Evolutionary conservation across 768 basidiomycete species (phyloP).

Genomic region (Galerina marginata): DNA sequence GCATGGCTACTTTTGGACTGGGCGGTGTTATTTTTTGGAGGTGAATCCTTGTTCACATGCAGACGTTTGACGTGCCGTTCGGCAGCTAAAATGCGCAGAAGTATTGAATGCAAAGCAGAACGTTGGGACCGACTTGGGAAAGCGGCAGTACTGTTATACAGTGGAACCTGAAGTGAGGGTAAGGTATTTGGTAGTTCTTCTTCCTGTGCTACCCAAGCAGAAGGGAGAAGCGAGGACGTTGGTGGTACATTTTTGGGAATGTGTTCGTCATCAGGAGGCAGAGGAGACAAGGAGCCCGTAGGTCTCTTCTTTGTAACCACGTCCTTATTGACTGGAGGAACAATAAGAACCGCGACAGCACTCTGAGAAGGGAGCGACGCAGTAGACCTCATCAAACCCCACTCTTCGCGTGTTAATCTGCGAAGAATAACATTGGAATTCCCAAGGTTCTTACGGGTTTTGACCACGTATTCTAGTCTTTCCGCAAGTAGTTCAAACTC

Average conservation of each 20-base stretch:
- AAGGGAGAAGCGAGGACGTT: constrained; percentile 35
- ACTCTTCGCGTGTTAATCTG: constrained; percentile 69
- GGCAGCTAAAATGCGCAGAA: constrained; percentile 51
- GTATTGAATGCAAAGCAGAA: constrained; percentile 54
- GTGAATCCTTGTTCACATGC: constrained; percentile 2
- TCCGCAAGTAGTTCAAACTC: constrained; percentile 69
- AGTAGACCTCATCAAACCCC: constrained; percentile 50
- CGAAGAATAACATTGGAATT: constrained; percentile 50
- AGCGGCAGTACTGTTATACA: constrained; percentile 69
- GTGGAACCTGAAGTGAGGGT: constrained; percentile 49
- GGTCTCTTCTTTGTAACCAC: constrained; percentile 51
- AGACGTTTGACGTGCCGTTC: constrained; percentile 43
- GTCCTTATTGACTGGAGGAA: constrained; percentile 68
- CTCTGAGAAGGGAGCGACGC: constrained; percentile 53
- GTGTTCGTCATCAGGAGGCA: constrained; percentile 33
- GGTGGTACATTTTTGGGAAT: constrained; percentile 28
- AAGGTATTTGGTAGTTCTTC: constrained; percentile 24
- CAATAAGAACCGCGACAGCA: constrained; percentile 71
- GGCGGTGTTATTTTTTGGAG: neutral
- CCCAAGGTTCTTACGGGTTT: constrained; percentile 20
- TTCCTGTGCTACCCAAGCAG: neutral
- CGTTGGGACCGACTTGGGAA: constrained; percentile 71
- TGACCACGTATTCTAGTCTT: constrained; percentile 36
- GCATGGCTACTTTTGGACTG: constrained; percentile 64
- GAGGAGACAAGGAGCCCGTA: constrained; percentile 39